These are phyloP conservation scores for Hypoxylon subgilvum DNA, from an alignment of 495 filamentous ascomycete genomes.

Conservation along the genomic window DNA sequence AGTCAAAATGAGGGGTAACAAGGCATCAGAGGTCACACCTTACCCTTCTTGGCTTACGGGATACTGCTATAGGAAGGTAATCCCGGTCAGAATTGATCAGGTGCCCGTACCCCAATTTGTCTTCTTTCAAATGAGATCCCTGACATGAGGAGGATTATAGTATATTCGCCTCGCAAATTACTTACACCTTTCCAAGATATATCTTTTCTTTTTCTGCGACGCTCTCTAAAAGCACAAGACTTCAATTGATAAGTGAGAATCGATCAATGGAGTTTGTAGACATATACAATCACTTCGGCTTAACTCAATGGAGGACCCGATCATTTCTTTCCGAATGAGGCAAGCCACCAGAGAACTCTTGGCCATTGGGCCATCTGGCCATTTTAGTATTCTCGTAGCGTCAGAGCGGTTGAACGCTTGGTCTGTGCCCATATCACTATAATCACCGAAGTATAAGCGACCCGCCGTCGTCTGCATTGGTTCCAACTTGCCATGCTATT, in stretches of 20 bases:
- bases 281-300: slow-evolving; percentile 14
- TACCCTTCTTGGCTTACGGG: slow-evolving; percentile 30
- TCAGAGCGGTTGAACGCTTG: slow-evolving; percentile 6
- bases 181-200: slow-evolving; percentile 28
- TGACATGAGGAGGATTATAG: slow-evolving; percentile 15
- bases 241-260: slow-evolving; percentile 15
- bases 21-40: slow-evolving; percentile 27
- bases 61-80: slow-evolving; percentile 34
- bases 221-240: not conserved
- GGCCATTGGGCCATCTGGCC: not conserved
- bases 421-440: slow-evolving; percentile 16
- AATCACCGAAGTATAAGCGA: slow-evolving; percentile 28
- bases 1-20: slow-evolving; percentile 37
- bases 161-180: slow-evolving; percentile 27
- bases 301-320: not conserved
- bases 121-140: slow-evolving; percentile 34
- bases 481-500: slow-evolving; percentile 12
- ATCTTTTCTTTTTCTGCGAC: slow-evolving; percentile 2
- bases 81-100: slow-evolving; percentile 32
- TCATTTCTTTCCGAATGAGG: not conserved
- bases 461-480: not conserved
- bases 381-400: not conserved
- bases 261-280: not conserved
- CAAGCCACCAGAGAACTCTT: not conserved
- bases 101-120: slow-evolving; percentile 36